Base-by-base conservation (phyloP, 306 rosid genomes). In the Inga leiocalycina region DNA sequence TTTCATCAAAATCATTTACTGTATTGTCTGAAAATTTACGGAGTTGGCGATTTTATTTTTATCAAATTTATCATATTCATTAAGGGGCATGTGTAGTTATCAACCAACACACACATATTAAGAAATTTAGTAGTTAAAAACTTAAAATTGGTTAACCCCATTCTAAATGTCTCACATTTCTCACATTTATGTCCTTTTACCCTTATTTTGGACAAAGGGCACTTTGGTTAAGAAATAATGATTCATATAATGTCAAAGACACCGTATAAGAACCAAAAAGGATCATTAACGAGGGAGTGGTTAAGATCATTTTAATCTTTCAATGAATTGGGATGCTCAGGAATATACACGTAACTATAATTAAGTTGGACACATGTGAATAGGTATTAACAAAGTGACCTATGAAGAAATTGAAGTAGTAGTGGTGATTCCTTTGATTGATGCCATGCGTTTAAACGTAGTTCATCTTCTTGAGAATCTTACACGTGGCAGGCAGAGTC, bases 401-500 rank as follows among this genome's bases (percentile, higher is more conserved):
- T 14, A 3, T 10, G 66, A 59, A 59, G 32, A 59, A n/a, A 57
- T 3, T 2, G 46, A 35, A 37, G n/a, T 17, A 16, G n/a, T 8
- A 67, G 22, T 19, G 49, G 30, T 41, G 24, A 34, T 7, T 22
- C 45, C 10, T n/a, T 70, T 70, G 49, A 44, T 49, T 61, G 30
- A 13, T 43, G 70, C 37, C 51, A 75, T 79, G 84, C 27, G 64
- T 49, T 82, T 12, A 7, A 14, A 35, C 59, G 70, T 43, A 41
- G 10, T 73, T 15, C 7, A 71, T 46, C 19, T 65, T 82, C 32
- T n/a, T 77, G 49, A n/a, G 17, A 11, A 80, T 61, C 76, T 56
- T 73, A 72, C 90, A 83, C 90, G 88, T 80, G 45, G 79, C 74
- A 39, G 3, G 22, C 54, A 37, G 80, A 85, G 74, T 85, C 68